Evolutionary conservation across 1,284 basidiomycete genomes (phyloP), one percentile per base, ranked within the genome.

Genomic region (Ceratorhiza oryzae-sativae): DNA sequence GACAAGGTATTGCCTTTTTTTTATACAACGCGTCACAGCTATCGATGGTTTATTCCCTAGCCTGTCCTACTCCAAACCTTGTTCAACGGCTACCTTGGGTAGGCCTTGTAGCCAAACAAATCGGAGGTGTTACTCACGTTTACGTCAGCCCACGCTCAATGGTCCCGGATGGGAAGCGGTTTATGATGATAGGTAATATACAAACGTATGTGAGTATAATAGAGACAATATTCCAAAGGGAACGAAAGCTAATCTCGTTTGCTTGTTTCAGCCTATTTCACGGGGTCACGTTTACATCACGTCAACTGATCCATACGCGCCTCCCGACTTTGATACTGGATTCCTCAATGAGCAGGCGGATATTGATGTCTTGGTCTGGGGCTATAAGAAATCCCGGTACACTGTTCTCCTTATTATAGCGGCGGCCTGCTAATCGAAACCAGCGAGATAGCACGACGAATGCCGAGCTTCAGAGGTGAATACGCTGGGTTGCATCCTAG

Each of bases 391-490:
- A 72, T 74, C 79, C 20, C 81, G 87, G 77, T 77, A 45, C 51
- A 39, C 30, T 5, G 8, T 9, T 32, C 18, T 51, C 6, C 4
- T n/a, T n/a, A 30, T 39, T 23, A 12, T 27, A 12, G 9, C 34
- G 3, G n/a, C 15, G 12, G n/a, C 18, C 23, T 63, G 15, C 18
- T 51, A 25, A 36, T 27, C 8, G 15, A 13, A 48, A 70, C 72
- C 76, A 71, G 68, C n/a, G 89, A 90, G 78, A 77, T 87, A 41
- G 83, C 82, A 2, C 84, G 89, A 25, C 85, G 88, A 1, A 84
- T 90, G 84, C 80, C 82, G 0, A 78, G 78, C 20, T 90, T 84
- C 78, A 82, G 85, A 1, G 89, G 88, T 3, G 88, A 89, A 73
- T 77, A 59, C 25, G 46, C 42, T n/a, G 32, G 82, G 1, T 60